Base-by-base conservation (phyloP, 73 alveolate genomes). In the Paramecium sonneborni region DNA sequence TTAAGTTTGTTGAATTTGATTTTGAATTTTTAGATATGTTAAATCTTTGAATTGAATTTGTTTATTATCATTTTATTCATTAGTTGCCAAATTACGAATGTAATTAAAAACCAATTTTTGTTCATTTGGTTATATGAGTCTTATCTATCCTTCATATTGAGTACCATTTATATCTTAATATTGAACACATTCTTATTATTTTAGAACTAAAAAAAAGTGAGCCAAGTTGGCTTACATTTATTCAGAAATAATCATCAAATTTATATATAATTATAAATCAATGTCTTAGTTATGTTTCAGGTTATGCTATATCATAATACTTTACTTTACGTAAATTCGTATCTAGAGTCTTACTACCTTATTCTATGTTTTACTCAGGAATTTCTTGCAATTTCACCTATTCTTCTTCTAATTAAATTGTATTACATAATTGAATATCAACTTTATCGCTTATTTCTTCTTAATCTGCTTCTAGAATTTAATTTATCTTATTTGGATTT, bases 211-310 rank as follows among this genome's bases (percentile, higher is more conserved):
- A 34, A 38, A 79, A 44, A 79, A 79, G 14, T 79, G 90, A 44
- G 76, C 74, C 41, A 79, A 44, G 44, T 79, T 79, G 39, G 90
- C 90, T 39, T 79, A 34, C 90, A 79, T 79, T 44, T 79, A 44
- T 23, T 79, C 62, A 34, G 32, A 72, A 34, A 72, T 72, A 37
- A 72, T 72, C 57, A 72, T 72, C 8, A 12, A 5, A 28, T 72
- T 12, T 35, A 72, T 52, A 52, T 52, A 52, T 20, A 52, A 52
- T 52, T 52, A 52, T 5, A 34, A 72, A 32, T 70, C 48, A 70
- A 32, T 15, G 28, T 70, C 85, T 70, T 70, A 70, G n/a, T 30
- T 69, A 0, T 69, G 85, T 32, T 34, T 70, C 85, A 30, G 56
- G 58, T 32, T 32, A 21, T 12, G 58, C 85, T 12, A 58, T 58